Base-by-base conservation (phyloP, 305 asterid species). In the Striga hermonthica region DNA sequence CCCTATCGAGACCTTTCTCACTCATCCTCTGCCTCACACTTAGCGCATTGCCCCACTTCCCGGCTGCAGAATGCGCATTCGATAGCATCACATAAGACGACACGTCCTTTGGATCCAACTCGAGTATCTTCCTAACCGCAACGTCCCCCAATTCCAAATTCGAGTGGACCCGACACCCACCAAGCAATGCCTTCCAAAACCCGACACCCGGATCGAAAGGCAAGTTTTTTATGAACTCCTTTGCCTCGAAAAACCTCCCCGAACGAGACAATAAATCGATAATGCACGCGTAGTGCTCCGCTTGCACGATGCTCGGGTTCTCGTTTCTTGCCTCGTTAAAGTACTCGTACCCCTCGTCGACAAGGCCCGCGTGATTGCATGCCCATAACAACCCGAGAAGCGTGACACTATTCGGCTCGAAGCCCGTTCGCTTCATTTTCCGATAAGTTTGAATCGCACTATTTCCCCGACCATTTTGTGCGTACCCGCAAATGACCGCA, bases 71-170 rank as follows among this genome's bases (percentile, higher is more conserved):
- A 67, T 85, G 88, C n/a, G 90, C 95, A 74, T 91, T 91, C 0
- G 92, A 91, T 7, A 91, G 83, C 96, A 91, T 91, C 47, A 91
- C 91, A 43, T 86, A 91, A 6, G 98, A 91, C 9, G 98, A 86
- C 7, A 82, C 95, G 38, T 89, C 98, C 15, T 74, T 64, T 0
- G 96, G 96, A 60, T 85, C 88, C 81, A 85, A 53, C 74, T 74
- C 90, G 74, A 82, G 56, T 6, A 89, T 87, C 72, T 78, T 85
- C 11, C 64, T 40, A 0, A 87, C 83, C 3, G 91, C 95, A 34
- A 75, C 67, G 36, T 75, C 82, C 36, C 93, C 97, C 62, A 87
- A 64, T 45, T 75, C 79, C 11, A 65, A 4, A 40, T 89, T 86
- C 4, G 80, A 75, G 62, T 87, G 91, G 12, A 83, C 80, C 67